phyloP scores from a whole-genome alignment of 78 protist genomes.

The Bodo saltans region DNA sequence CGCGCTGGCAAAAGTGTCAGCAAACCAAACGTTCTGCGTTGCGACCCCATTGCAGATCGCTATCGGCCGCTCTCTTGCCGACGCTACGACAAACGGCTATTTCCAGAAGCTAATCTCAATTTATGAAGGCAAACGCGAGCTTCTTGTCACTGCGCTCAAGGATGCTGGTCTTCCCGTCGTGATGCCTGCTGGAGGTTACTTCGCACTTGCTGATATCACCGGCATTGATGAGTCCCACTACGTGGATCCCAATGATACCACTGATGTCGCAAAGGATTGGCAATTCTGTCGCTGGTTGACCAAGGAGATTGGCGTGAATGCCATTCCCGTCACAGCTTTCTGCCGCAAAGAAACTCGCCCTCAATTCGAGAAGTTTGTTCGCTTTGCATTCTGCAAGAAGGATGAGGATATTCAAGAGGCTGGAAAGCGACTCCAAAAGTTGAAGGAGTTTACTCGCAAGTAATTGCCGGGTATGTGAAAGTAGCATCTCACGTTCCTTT shows the following conservation, averaged over 20 bases:
- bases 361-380: not conserved
- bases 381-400: constrained; percentile 49
- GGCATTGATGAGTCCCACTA: not conserved
- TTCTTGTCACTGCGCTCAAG: constrained; percentile 19
- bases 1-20: constrained; percentile 29
- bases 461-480: no score
- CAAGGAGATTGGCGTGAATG: constrained; percentile 62
- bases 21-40: constrained; percentile 49
- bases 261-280: constrained; percentile 32
- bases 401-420: not conserved
- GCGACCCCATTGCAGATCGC: constrained; percentile 70
- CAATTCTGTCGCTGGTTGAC: constrained; percentile 63
- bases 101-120: not conserved
- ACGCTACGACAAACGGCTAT: constrained; percentile 10
- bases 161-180: constrained; percentile 40
- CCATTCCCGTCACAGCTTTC: constrained; percentile 71
- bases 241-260: constrained; percentile 32
- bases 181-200: constrained; percentile 57
- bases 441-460: constrained; percentile 12
- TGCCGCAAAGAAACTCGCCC: constrained; percentile 23
- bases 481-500: no score
- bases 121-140: constrained; percentile 34
- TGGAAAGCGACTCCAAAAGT: not conserved
- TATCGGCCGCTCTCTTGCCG: constrained; percentile 12
- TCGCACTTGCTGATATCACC: constrained; percentile 41